Evolutionary conservation across 768 basidiomycete species (phyloP).

Genomic region (Trametes cubensis): DNA sequence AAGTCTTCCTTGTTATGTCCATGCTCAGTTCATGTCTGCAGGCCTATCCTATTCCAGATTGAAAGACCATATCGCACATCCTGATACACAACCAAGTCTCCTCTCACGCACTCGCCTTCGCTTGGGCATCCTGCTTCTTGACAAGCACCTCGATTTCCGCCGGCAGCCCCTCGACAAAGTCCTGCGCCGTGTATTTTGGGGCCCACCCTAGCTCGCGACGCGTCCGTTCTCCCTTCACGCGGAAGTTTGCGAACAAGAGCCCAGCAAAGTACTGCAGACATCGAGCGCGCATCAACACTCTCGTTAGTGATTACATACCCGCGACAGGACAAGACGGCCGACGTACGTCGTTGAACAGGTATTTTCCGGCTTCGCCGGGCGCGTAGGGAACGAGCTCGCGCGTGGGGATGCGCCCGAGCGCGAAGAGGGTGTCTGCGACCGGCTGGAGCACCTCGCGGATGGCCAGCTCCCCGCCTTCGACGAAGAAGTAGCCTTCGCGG

Average conservation of each 20-base stretch:
- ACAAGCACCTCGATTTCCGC: conserved; percentile 38
- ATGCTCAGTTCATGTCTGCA: no score
- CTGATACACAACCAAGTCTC: no score
- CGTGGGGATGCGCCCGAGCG: conserved; percentile 25
- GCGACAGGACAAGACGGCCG: no score
- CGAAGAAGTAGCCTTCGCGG: conserved; percentile 39
- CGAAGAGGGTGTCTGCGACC: conserved; percentile 37
- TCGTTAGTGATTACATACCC: no score
- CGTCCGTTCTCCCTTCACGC: conserved; percentile 20
- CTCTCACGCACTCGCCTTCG: neutral
- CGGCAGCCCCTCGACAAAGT: conserved; percentile 45
- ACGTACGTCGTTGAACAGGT: neutral
- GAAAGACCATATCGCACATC: no score
- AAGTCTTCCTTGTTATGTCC: no score
- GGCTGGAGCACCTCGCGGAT: conserved; percentile 36
- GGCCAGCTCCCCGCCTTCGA: conserved; percentile 31
- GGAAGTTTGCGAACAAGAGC: conserved; percentile 2
- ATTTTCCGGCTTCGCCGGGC: neutral
- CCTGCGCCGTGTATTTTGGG: conserved; percentile 41
- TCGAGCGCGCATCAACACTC: no score
- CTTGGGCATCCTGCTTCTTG: neutral
- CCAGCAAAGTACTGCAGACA: no score
- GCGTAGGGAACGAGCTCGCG: conserved; percentile 1
- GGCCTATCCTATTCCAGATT: no score
- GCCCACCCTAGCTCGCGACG: conserved; percentile 47